Base-by-base conservation (phyloP, 1,284 basidiomycete species). In the Phylloboletellus chloephorus region DNA sequence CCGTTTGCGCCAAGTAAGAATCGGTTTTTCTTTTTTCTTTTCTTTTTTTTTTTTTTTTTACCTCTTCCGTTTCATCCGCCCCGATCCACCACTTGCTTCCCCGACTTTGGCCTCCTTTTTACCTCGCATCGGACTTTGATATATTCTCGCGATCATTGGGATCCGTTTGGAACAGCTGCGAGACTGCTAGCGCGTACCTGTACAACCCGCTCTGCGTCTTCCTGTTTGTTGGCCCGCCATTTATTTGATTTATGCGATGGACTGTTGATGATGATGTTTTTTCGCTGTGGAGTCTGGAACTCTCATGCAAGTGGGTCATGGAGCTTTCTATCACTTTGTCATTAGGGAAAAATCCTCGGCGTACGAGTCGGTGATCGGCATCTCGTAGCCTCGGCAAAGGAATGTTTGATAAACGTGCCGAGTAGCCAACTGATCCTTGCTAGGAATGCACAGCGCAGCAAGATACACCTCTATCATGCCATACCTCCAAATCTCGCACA, bases 1-100 rank as follows among this genome's bases (percentile, higher is more conserved):
- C 53, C 53, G 47, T 53, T 57, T 60, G 39, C 56, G 60, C 54
- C 58, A 20, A 33, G 34, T 43, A 39, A 58, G 37, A 43, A 17
- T 12, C n/a, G 11, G 19, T 29, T 28, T 22, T 30, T 0, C 10
- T 17, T 33, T 17, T 31, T 32, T 13, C 12, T 3, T 13, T 11
- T 29, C 13, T n/a, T 40, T 50, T 43, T 45, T 36, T 20, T 31
- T 20, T 38, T n/a, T 17, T 23, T 31, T 26, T 36, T 17, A 17
- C 17, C 25, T 20, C 16, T 30, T 16, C 16, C 29, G 11, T 28
- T 28, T 13, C 30, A 31, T 31, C 30, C 30, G 19, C 22, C 19
- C 15, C 29, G 16, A 16, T 30, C 3, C 12, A 13, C 24, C 12
- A 12, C 12, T 39, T 43, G 36, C 35, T 43, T 33, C 25, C 17